These are phyloP conservation scores for Rusavskia elegans DNA, from an alignment of 495 filamentous ascomycete genomes.

Conservation along the genomic window DNA sequence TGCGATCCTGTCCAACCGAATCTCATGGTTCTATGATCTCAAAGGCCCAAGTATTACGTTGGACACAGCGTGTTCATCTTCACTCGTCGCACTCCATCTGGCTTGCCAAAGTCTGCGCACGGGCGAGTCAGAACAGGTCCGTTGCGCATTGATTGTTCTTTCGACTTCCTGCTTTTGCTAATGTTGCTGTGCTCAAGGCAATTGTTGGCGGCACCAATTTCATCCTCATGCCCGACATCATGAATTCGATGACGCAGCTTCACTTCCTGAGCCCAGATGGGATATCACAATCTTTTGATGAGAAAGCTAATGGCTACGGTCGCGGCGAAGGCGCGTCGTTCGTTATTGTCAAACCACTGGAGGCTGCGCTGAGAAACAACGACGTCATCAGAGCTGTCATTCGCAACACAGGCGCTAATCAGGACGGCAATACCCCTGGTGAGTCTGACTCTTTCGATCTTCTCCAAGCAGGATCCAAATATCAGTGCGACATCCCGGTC, in stretches of 20 bases:
- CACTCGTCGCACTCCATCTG: conserved; percentile 15
- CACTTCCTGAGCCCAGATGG: conserved; percentile 30
- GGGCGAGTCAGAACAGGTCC: conserved; percentile 10
- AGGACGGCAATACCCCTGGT: conserved; percentile 14
- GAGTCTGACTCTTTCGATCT: too few species aligned
- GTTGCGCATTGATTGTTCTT: too few species aligned
- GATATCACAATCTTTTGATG: conserved; percentile 6
- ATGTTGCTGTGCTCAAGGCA: too few species aligned
- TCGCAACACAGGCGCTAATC: conserved; percentile 14
- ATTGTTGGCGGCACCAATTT: conserved; percentile 12
- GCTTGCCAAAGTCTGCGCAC: conserved; percentile 8
- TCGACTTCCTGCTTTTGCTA: too few species aligned
- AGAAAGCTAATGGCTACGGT: conserved; percentile 7
- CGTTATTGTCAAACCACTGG: conserved; percentile 21
- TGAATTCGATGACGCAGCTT: background rate
- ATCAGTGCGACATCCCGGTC: too few species aligned
- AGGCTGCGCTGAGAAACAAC: conserved; percentile 14
- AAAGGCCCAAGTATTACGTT: conserved; percentile 26
- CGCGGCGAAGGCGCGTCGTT: conserved; percentile 21
- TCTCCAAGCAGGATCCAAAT: too few species aligned
- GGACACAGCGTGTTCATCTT: conserved; percentile 14
- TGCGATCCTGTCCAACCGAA: conserved; percentile 31
- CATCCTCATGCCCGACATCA: conserved; percentile 18
- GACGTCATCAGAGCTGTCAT: conserved; percentile 24
- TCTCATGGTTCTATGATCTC: conserved; percentile 39